Evolutionary conservation across 306 rosid genomes (phyloP).

Genomic region (Sophora flavescens): DNA sequence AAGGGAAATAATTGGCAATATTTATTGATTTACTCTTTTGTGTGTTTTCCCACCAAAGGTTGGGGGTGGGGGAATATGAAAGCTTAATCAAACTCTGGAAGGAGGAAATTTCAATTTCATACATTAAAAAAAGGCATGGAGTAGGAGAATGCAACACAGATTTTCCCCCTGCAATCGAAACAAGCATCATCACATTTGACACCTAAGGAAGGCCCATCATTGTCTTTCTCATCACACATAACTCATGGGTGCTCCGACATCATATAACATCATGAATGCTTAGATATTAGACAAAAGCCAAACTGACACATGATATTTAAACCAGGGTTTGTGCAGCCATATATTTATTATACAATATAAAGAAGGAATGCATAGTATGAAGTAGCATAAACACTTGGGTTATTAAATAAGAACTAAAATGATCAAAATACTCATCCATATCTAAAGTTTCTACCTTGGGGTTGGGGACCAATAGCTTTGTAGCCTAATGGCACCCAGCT

Average conservation of each 20-base stretch:
- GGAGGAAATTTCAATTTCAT: constrained; percentile 27
- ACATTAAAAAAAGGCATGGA: not conserved
- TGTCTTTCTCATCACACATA: constrained; percentile 17
- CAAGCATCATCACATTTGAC: constrained; percentile 6
- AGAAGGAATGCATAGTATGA: not conserved
- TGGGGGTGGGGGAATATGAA: not conserved
- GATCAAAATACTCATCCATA: not conserved
- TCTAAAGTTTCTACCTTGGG: not conserved
- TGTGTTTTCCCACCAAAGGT: constrained; percentile 2
- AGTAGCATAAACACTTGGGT: not conserved
- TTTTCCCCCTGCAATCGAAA: not conserved
- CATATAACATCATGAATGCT: not conserved
- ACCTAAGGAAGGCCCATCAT: not conserved
- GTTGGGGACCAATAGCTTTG: no score
- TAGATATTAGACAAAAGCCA: not conserved
- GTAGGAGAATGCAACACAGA: not conserved
- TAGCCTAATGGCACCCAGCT: no score
- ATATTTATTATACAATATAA: not conserved
- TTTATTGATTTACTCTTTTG: not conserved
- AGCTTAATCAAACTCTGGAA: constrained; percentile 25
- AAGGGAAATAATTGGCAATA: constrained; percentile 10
- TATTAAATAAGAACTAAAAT: not conserved
- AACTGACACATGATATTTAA: not conserved
- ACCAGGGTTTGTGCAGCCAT: not conserved
- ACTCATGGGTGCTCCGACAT: not conserved